These are phyloP conservation scores for Wickerhamiella parazyma DNA, from an alignment of 805 yeast species.

Conservation along the genomic window DNA sequence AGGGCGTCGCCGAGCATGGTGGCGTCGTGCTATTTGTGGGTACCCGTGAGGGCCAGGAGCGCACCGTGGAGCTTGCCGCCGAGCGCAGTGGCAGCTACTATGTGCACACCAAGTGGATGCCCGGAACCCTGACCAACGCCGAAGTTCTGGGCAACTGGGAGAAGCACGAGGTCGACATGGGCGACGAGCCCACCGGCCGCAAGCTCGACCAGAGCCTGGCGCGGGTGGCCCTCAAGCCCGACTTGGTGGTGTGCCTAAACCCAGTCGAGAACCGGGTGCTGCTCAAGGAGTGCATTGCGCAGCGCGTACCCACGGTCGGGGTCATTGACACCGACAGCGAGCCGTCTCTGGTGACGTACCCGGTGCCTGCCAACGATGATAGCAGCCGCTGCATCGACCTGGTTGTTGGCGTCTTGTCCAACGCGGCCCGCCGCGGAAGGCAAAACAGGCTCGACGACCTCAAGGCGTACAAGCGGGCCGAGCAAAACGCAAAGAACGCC, in stretches of 20 bases:
- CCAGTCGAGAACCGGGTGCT: conserved; percentile 78
- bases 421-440: conserved; percentile 73
- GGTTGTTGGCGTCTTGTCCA: conserved; percentile 68
- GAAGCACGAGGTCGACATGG: conserved; percentile 64
- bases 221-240: conserved; percentile 60
- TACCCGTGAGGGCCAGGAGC: conserved; percentile 61
- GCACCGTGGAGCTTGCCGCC: conserved; percentile 70
- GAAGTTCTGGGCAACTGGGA: conserved; percentile 50
- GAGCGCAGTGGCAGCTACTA: conserved; percentile 63
- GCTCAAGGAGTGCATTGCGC: conserved; percentile 63
- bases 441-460: conserved; percentile 36
- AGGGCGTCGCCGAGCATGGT: conserved; percentile 70
- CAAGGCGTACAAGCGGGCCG: conserved; percentile 24
- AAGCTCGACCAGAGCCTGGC: conserved; percentile 36
- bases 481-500: conserved; percentile 15
- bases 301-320: conserved; percentile 85
- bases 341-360: conserved; percentile 78
- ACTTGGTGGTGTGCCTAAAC: conserved; percentile 70
- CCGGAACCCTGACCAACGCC: conserved; percentile 86
- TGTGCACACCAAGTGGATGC: conserved; percentile 79
- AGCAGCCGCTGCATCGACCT: conserved; percentile 68
- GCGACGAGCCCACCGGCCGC: conserved; percentile 52
- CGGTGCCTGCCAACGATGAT: conserved; percentile 94
- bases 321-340: conserved; percentile 89
- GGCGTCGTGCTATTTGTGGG: conserved; percentile 81